Conservation (phyloP, 202 grass and related monocot genomes). For the Schoenoplectus triqueter region DNA sequence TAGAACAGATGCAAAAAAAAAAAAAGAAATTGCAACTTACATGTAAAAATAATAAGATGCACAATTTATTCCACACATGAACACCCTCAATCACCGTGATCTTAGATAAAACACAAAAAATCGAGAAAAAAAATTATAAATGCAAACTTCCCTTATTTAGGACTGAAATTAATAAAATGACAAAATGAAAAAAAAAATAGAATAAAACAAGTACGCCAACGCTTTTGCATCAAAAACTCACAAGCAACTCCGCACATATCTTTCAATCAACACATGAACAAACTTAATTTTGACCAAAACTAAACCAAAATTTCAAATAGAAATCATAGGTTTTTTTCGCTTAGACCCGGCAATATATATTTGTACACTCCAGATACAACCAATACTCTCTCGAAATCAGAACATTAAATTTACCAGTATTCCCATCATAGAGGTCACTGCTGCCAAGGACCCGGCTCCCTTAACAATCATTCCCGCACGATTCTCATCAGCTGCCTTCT, state of each 20-base stretch:
- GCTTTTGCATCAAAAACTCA: slow-evolving; percentile 24
- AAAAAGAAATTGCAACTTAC: not conserved
- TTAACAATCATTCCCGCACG: slow-evolving; percentile 11
- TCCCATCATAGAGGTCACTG: slow-evolving; percentile 8
- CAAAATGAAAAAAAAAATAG: slow-evolving; percentile 14
- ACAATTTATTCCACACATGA: slow-evolving; percentile 10
- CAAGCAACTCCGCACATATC: not conserved
- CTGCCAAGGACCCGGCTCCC: slow-evolving; percentile 15
- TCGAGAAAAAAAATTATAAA: slow-evolving; percentile 11
- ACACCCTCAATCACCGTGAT: slow-evolving; percentile 13
- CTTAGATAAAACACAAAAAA: not conserved
- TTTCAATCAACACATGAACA: slow-evolving; percentile 28
- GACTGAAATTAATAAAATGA: slow-evolving; percentile 22
- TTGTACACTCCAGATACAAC: slow-evolving; percentile 25
- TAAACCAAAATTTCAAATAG: slow-evolving; percentile 35
- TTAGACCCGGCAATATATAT: not conserved
- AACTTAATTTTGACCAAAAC: slow-evolving; percentile 22
- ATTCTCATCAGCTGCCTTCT: slow-evolving; percentile 36
- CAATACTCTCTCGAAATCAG: slow-evolving; percentile 12
- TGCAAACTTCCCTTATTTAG: slow-evolving; percentile 9
- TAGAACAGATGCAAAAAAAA: not conserved
- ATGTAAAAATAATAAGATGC: slow-evolving; percentile 19
- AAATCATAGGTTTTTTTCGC: slow-evolving; percentile 14
- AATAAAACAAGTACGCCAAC: not conserved
- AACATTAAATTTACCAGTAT: slow-evolving; percentile 38